Evolutionary conservation across 2,329 filamentous ascomycete genomes (phyloP), one percentile per base, ranked within the genome.

Genomic region (Fusarium sp.): DNA sequence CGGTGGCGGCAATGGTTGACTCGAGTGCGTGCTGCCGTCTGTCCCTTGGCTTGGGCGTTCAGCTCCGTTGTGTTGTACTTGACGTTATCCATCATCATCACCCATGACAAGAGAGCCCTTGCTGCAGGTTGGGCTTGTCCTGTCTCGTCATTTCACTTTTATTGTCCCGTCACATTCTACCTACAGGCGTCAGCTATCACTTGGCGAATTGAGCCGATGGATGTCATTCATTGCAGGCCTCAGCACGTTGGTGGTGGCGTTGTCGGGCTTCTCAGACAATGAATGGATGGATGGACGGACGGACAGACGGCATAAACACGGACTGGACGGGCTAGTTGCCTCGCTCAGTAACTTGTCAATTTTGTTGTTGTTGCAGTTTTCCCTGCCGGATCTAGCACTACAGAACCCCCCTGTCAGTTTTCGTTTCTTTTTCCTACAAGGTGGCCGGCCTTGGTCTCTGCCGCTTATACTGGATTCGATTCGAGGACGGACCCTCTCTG

Each of bases 361-460:
- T 50, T 66, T 58, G 47, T 25, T 60, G 29, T 33, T 66, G 36
- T 36, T 66, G 22, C 54, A 11, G 59, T 36, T 56, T 25, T 20
- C 47, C 42, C 57, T 63, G 47, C 47, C 20, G 47, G 47, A 54
- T 54, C 47, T 54, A 31, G 27, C 47, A 54, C 47, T 74, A 65
- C 71, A 63, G 68, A 74, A 58, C 52, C 56, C 69, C 72, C 72
- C 72, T 74, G 71, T 66, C 65, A 5, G 14, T 57, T 65, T 67
- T 73, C 52, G 52, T 70, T 73, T 65, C 69, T 68, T 73, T 74
- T 68, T 68, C 25, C 66, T 58, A 54, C 47, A 54, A 54, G 47
- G 47, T 31, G 4, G 27, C n/a, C n/a, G 62, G 65, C 59, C 56
- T 61, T 66, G 58, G 65, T 58, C 64, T 33, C 36, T 54, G 58